phyloP scores from a whole-genome alignment of 2,329 filamentous ascomycete species.

The Coniochaeta ligniaria region DNA sequence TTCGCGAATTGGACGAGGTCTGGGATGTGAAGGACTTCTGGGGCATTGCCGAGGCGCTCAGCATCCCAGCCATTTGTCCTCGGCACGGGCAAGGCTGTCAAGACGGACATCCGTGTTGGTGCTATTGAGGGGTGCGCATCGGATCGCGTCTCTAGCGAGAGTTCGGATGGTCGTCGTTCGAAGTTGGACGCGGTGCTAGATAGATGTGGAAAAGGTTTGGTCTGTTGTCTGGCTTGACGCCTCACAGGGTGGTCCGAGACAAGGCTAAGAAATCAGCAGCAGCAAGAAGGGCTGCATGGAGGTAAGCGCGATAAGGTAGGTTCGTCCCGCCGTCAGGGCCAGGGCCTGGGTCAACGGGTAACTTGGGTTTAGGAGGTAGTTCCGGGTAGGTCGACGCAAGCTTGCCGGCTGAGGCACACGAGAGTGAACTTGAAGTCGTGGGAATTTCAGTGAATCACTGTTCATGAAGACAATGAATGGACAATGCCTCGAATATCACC shows the following conservation, averaged over 20 bases:
- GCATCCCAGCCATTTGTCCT: conserved; percentile 35
- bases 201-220: neutral
- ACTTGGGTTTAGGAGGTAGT: neutral
- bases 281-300: neutral
- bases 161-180: neutral
- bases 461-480: neutral
- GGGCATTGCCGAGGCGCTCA: conserved; percentile 42
- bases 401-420: neutral
- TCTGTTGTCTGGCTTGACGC: neutral
- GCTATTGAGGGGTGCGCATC: conserved; percentile 2
- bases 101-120: conserved; percentile 18
- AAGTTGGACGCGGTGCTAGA: neutral
- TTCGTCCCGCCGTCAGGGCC: neutral
- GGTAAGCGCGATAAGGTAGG: neutral
- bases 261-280: neutral
- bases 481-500: neutral
- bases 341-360: neutral
- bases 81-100: conserved; percentile 16
- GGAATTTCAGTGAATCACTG: neutral
- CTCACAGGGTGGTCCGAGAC: neutral
- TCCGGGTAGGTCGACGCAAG: neutral
- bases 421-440: neutral
- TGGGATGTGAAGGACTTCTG: conserved; percentile 44
- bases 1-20: conserved; percentile 27
- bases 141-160: neutral